Base-by-base conservation (phyloP, 2,329 filamentous ascomycete species). In the Aureobasidium musti region DNA sequence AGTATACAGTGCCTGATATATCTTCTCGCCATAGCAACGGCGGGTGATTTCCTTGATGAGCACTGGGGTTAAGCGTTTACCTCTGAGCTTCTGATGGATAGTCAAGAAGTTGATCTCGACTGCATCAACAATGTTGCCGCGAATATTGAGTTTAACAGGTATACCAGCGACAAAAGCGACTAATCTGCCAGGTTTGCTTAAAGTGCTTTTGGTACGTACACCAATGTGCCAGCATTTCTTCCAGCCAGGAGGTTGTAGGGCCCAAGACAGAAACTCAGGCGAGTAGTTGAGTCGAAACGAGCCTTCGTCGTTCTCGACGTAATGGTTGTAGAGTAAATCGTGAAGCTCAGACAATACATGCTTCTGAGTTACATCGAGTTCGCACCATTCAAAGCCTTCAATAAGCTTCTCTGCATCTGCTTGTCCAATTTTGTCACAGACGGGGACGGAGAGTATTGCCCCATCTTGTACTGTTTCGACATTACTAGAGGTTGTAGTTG, bases 271-370 rank as follows among this genome's bases (percentile, higher is more conserved):
- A 75, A 98, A 95, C 1, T 90, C 88, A 43, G 87, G 82, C 0
- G 92, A 96, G 80, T 99, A 99, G 77, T 95, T 94, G 83, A 98
- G 97, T 63, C 95, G 89, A 82, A 99, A 98, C 84, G 95, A 96
- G 69, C 93, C 92, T 76, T 96, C 92, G 72, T 92, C 90, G 76
- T 99, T 95, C 80, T 99, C 95, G 67, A 99, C 95, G 72, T 98
- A 99, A 79, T 99, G 94, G 65, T 92, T 90, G 71, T 91, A 91
- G 67, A 99, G 83, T 71, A 99, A 82, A 71, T 97, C 91, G 78
- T 93, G 97, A 8, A 98, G 88, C 80, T 99, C 95, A 73, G 91
- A 87, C 69, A 97, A 84, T 74, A 89, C 89, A 41, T 84, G 85
- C 57, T 92, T 88, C 72, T 92, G 86, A 28, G 86, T 88, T 72